phyloP scores from a whole-genome alignment of 2,329 filamentous ascomycete genomes.

The Aspergillus fructus region DNA sequence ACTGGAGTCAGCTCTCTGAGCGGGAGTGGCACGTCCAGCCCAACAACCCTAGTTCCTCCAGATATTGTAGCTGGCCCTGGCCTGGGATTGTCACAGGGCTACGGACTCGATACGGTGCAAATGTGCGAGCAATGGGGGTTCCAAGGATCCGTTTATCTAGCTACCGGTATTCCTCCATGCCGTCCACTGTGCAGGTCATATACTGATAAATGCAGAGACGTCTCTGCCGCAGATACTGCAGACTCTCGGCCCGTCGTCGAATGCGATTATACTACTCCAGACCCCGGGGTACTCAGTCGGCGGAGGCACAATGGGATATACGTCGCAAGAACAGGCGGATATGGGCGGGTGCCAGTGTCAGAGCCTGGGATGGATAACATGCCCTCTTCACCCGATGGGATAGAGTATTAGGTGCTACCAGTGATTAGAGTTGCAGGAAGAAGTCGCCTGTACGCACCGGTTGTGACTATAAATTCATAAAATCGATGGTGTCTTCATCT shows the following conservation, averaged over 20 bases:
- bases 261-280: slow-evolving; percentile 19
- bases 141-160: slow-evolving; percentile 7
- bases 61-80: not conserved
- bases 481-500: no score
- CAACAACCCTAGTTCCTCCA: not conserved
- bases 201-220: slow-evolving; percentile 9
- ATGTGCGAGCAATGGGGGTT: slow-evolving; percentile 10
- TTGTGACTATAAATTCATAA: not conserved
- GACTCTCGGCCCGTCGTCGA: slow-evolving; percentile 10
- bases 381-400: slow-evolving; percentile 3
- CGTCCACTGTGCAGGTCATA: no score
- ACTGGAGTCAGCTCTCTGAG: not conserved
- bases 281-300: not conserved
- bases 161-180: not conserved
- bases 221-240: slow-evolving; percentile 23
- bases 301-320: not conserved
- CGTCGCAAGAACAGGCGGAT: not conserved
- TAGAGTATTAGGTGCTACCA: not conserved
- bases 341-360: slow-evolving; percentile 2
- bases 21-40: not conserved
- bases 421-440: not conserved
- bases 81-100: not conserved
- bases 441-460: no score
- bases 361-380: slow-evolving; percentile 3
- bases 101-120: not conserved